Evolutionary conservation across 345 rosid species (phyloP).

Genomic region (Jatropha curcas): DNA sequence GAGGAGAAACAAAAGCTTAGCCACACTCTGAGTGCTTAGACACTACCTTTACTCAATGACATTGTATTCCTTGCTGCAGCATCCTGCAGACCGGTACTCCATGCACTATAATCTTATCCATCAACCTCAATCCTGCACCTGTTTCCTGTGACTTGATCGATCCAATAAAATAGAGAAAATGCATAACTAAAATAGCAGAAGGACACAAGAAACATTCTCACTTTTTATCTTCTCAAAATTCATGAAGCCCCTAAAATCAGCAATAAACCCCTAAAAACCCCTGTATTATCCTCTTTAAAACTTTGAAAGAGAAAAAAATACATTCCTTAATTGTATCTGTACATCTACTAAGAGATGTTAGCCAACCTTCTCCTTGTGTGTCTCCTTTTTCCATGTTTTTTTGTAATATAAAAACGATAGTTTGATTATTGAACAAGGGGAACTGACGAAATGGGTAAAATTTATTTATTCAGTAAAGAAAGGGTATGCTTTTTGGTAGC

Average conservation of each 20-base stretch:
- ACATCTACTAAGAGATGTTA: too few relatives aligned
- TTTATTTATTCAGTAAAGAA: background rate
- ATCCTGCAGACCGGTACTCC: conserved; percentile 90
- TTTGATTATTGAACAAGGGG: too few relatives aligned
- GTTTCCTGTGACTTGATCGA: conserved; percentile 54
- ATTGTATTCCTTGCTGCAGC: conserved; percentile 74
- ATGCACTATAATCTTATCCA: conserved; percentile 92
- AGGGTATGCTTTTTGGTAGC: background rate
- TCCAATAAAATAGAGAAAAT: background rate
- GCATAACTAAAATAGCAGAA: background rate
- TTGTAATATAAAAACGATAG: too few relatives aligned
- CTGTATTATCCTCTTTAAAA: too few relatives aligned
- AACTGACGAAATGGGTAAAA: too few relatives aligned
- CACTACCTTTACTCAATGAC: conserved; percentile 58
- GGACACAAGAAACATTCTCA: background rate
- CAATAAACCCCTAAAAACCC: background rate
- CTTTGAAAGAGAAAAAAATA: too few relatives aligned
- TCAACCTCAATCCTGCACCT: conserved; percentile 77
- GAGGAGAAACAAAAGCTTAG: background rate
- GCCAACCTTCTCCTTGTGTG: too few relatives aligned
- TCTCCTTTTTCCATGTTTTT: too few relatives aligned
- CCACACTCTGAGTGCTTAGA: conserved; percentile 1
- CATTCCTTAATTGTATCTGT: too few relatives aligned
- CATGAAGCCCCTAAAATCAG: background rate
- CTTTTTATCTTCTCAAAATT: background rate